Base-by-base conservation (phyloP, 2,329 filamentous ascomycete species). In the Colletotrichum siamense region DNA sequence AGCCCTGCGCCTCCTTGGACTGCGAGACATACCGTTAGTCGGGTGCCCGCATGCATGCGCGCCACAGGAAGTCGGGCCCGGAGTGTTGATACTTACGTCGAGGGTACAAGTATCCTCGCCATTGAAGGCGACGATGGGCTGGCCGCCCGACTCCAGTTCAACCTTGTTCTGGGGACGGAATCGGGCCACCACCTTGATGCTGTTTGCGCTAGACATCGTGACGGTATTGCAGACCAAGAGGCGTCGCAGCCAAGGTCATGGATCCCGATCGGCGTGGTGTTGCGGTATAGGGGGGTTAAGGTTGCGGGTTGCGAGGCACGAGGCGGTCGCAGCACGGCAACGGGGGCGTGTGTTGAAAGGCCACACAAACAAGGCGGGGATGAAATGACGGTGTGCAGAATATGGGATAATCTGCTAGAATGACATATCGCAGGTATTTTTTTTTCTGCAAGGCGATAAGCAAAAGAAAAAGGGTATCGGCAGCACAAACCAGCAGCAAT, bases 101-200 rank as follows among this genome's bases (percentile, higher is more conserved):
- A 99, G 89, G 73, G 88, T 91, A 88, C 96, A 98, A 83, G 96
- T 98, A 84, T 99, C 96, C 73, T 96, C 94, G 80, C 94, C 93
- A 84, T 95, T 93, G 85, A 99, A 99, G 66, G 91, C 88, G 78
- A 99, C 97, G 80, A 99, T 96, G 78, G 96, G 95, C 87, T 97
- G 94, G 85, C 96, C 96, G 85, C 96, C 96, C 83, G 94, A 96
- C 77, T 94, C 93, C 84, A 98, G 90, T 89, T 99, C 97, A 86
- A 97, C 87, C 88, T 95, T 95, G 90, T 99, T 99, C 88, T 98
- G 96, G 81, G 97, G 97, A 84, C 97, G 93, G 88, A 99, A 99
- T 83, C 97, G 95, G 89, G 96, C 96, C 85, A 99, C 96, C 85
- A 99, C 97, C 95, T 91, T 94, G 89, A 94, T 94, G 83, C 89